phyloP scores from a whole-genome alignment of 305 asterid species.

The Fraxinus albicans region DNA sequence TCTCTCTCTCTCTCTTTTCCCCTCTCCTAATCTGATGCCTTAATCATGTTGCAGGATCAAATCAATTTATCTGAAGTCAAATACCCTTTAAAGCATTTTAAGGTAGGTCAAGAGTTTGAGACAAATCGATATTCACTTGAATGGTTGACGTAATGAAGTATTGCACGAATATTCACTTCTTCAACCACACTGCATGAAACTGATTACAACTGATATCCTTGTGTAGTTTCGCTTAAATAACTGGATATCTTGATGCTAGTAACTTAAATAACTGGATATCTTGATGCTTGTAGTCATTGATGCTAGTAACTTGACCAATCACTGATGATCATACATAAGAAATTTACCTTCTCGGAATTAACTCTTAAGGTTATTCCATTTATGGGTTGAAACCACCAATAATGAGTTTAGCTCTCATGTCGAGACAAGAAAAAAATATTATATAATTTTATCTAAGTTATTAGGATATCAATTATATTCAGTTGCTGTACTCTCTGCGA shows the following conservation, averaged over 20 bases:
- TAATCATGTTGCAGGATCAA: conserved; percentile 78
- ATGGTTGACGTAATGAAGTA: conserved; percentile 5
- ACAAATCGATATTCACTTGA: conserved; percentile 7
- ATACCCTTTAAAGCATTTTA: conserved; percentile 83
- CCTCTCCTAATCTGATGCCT: conserved; percentile 31
- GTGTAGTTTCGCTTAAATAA: background rate
- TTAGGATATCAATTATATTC: background rate
- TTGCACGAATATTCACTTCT: background rate
- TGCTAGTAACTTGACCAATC: background rate
- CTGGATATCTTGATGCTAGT: background rate
- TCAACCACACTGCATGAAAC: background rate
- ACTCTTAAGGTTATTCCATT: background rate
- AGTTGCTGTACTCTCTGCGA: background rate
- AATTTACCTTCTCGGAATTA: background rate
- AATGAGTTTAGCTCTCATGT: background rate
- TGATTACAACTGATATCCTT: background rate
- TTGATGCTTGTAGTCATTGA: background rate
- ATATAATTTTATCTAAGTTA: background rate
- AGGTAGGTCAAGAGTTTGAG: conserved; percentile 50
- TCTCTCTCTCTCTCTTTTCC: background rate
- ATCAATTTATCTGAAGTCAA: conserved; percentile 76
- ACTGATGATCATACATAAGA: background rate
- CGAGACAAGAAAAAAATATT: background rate
- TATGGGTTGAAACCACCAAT: background rate
- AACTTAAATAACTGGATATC: background rate